Evolutionary conservation across 2,329 filamentous ascomycete genomes (phyloP).

Genomic region (Neodidymelliopsis sp.): DNA sequence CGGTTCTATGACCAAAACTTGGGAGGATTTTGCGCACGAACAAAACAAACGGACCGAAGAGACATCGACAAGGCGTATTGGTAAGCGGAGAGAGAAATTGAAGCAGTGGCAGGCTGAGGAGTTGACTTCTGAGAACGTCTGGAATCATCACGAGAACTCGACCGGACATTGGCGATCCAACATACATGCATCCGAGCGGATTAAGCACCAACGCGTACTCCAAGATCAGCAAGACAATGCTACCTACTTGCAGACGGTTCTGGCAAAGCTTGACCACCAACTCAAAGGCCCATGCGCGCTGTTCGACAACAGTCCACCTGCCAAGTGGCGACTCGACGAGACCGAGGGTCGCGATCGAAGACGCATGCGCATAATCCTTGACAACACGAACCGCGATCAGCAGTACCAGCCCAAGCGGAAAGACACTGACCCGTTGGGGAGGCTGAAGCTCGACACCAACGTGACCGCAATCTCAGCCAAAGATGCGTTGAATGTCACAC

Average conservation of each 20-base stretch:
- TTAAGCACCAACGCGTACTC: slow-evolving; percentile 85
- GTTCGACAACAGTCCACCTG: slow-evolving; percentile 69
- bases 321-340: slow-evolving; percentile 91
- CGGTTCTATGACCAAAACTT: slow-evolving; percentile 78
- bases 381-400: slow-evolving; percentile 70
- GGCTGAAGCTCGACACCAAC: slow-evolving; percentile 57
- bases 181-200: slow-evolving; percentile 88
- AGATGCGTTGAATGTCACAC: slow-evolving; percentile 41
- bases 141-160: slow-evolving; percentile 83
- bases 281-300: slow-evolving; percentile 82
- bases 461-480: slow-evolving; percentile 42
- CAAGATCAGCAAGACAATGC: slow-evolving; percentile 96
- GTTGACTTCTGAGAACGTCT: slow-evolving; percentile 71
- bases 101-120: slow-evolving; percentile 80
- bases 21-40: slow-evolving; percentile 84
- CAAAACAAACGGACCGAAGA: slow-evolving; percentile 86
- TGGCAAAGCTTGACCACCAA: slow-evolving; percentile 80
- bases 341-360: slow-evolving; percentile 96
- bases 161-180: slow-evolving; percentile 94
- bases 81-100: slow-evolving; percentile 81
- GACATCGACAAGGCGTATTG: slow-evolving; percentile 72
- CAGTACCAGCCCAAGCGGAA: slow-evolving; percentile 87
- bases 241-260: slow-evolving; percentile 76
- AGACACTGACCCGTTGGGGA: slow-evolving; percentile 61
- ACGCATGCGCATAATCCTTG: slow-evolving; percentile 85